Evolutionary conservation across 805 yeast species (phyloP).

Genomic region (Starmerella stigmatis): DNA sequence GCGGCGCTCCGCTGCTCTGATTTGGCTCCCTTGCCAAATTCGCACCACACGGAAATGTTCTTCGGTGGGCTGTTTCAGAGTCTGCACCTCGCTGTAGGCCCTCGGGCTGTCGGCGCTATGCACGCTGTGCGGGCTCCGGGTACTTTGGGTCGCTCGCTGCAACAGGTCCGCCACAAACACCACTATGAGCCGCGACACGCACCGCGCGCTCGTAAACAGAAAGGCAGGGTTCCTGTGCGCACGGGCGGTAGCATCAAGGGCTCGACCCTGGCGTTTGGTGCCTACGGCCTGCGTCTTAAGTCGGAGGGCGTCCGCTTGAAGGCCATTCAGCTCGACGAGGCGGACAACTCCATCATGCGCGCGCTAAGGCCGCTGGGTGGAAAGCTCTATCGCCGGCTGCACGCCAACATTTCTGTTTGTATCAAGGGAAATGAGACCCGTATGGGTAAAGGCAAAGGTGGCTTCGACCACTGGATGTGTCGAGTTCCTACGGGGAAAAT

Average conservation of each 20-base stretch:
- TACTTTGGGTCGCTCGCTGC: slow-evolving; percentile 1
- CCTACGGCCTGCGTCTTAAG: slow-evolving; percentile 75
- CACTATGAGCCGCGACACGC: slow-evolving; percentile 52
- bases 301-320: slow-evolving; percentile 78
- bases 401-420: slow-evolving; percentile 82
- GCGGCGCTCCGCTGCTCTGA: background rate
- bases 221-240: slow-evolving; percentile 89
- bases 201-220: slow-evolving; percentile 63
- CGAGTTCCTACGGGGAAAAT: slow-evolving; percentile 94
- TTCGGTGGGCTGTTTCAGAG: slow-evolving; percentile 12
- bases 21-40: background rate
- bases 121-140: background rate
- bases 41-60: slow-evolving; percentile 1
- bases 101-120: too few species aligned
- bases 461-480: slow-evolving; percentile 93
- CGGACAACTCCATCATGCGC: slow-evolving; percentile 77
- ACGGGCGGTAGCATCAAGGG: slow-evolving; percentile 92
- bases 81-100: slow-evolving; percentile 2
- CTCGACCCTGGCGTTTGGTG: slow-evolving; percentile 67
- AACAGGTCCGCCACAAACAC: slow-evolving; percentile 23
- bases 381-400: slow-evolving; percentile 64
- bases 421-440: slow-evolving; percentile 96
- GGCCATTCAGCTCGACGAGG: slow-evolving; percentile 83
- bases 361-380: slow-evolving; percentile 68
- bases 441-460: slow-evolving; percentile 99